Conservation (phyloP, 1,284 basidiomycete genomes). For the Rhizopogon parksii region DNA sequence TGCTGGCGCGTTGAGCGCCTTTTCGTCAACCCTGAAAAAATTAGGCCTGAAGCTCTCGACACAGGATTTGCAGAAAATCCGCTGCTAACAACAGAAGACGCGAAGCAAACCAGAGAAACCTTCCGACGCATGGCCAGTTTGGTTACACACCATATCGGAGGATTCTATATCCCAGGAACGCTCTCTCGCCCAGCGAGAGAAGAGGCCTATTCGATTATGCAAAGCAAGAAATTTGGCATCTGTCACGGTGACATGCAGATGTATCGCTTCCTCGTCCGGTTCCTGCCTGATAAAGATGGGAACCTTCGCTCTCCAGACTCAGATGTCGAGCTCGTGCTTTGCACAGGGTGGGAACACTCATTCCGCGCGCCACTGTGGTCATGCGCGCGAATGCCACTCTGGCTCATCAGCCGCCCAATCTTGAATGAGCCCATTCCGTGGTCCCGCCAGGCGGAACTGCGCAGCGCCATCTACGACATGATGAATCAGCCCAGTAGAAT, state of each 20-base stretch:
- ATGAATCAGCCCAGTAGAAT: conserved; percentile 4
- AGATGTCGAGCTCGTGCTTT: conserved; percentile 3
- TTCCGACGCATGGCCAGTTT: conserved; percentile 18
- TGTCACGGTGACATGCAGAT: conserved; percentile 21
- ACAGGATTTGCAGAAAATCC: conserved; percentile 12
- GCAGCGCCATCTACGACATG: conserved; percentile 13
- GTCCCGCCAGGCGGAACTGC: conserved; percentile 14
- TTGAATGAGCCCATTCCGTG: conserved; percentile 14
- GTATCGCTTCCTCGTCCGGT: conserved; percentile 19
- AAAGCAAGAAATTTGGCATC: conserved; percentile 16
- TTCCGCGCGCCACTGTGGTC: conserved; percentile 22
- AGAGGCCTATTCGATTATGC: conserved; percentile 14
- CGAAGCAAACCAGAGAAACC: conserved; percentile 15
- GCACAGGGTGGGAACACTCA: conserved; percentile 24
- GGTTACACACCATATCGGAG: conserved; percentile 20
- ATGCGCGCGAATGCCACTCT: conserved; percentile 22
- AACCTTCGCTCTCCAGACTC: conserved; percentile 11
- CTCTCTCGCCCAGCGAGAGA: conserved; percentile 19
- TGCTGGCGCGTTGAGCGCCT: conserved; percentile 17
- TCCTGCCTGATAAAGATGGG: conserved; percentile 7
- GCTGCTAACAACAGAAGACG: conserved; percentile 13
- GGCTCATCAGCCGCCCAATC: conserved; percentile 14
- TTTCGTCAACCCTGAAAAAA: conserved; percentile 2
- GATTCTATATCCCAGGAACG: conserved; percentile 18
- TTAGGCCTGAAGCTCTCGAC: conserved; percentile 1